These are phyloP conservation scores for Saussurea involucrata DNA, from an alignment of 129 eudicot genomes.

Conservation along the genomic window DNA sequence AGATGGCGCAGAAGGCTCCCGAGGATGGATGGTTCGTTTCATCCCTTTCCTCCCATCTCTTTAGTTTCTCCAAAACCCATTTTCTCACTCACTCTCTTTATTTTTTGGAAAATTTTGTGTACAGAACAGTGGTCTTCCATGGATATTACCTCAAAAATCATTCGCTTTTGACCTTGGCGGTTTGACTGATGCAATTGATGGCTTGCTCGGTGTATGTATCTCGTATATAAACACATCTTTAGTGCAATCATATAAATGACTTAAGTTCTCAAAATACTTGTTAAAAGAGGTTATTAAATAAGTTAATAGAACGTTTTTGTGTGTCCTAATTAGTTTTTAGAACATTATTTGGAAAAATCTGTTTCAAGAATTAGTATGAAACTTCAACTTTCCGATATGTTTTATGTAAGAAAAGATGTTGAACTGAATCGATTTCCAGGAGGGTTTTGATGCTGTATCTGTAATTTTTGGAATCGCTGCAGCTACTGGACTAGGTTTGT, in stretches of 20 bases:
- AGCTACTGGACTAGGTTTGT: slow-evolving; percentile 75
- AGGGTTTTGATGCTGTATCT: slow-evolving; percentile 49
- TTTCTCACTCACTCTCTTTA: neutral
- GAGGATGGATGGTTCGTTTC: slow-evolving; percentile 88
- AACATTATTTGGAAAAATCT: too few species aligned
- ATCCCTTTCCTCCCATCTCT: neutral
- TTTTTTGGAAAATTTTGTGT: slow-evolving; percentile 18
- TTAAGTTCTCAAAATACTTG: neutral
- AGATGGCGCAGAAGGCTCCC: slow-evolving; percentile 98
- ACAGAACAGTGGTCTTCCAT: slow-evolving; percentile 98
- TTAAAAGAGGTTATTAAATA: neutral
- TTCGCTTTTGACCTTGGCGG: slow-evolving; percentile 63
- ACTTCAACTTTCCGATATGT: neutral
- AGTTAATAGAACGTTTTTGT: too few species aligned
- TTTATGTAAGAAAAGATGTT: neutral
- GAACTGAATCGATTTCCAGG: slow-evolving; percentile 50
- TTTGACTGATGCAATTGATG: slow-evolving; percentile 59
- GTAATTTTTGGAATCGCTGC: slow-evolving; percentile 70
- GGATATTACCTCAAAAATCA: slow-evolving; percentile 72
- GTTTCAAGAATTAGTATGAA: neutral
- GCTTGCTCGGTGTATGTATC: slow-evolving; percentile 58
- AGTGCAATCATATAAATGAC: neutral
- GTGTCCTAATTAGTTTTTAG: too few species aligned
- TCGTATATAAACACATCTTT: slow-evolving; percentile 4
- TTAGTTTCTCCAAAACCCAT: neutral